phyloP scores from a whole-genome alignment of 2,329 filamentous ascomycete genomes.

The Phaeosphaeria sp. region DNA sequence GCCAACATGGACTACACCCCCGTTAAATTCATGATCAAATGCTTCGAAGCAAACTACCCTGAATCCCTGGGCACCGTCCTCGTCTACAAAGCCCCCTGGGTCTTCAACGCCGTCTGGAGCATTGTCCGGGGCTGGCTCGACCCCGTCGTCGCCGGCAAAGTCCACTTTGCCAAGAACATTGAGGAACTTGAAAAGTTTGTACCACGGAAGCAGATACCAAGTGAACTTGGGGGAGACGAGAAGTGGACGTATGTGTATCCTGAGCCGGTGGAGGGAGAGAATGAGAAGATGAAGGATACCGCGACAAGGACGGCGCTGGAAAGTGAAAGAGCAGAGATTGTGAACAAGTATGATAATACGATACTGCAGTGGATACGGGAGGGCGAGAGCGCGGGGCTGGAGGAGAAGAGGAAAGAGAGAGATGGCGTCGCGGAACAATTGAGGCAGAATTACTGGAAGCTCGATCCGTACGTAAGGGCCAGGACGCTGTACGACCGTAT shows the following conservation, averaged over 20 bases:
- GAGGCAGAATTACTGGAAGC: slow-evolving; percentile 80
- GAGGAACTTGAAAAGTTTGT: slow-evolving; percentile 83
- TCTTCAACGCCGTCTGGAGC: slow-evolving; percentile 97
- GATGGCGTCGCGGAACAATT: slow-evolving; percentile 68
- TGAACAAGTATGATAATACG: slow-evolving; percentile 74
- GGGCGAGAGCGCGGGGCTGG: slow-evolving; percentile 49
- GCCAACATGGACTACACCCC: slow-evolving; percentile 98
- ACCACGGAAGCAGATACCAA: slow-evolving; percentile 71
- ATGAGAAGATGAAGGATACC: slow-evolving; percentile 71
- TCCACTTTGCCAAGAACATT: slow-evolving; percentile 86
- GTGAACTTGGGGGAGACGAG: slow-evolving; percentile 86
- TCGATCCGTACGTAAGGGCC: slow-evolving; percentile 87
- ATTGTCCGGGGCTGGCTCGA: slow-evolving; percentile 97
- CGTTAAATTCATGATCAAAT: slow-evolving; percentile 99
- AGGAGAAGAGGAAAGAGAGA: slow-evolving; percentile 64
- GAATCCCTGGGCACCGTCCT: slow-evolving; percentile 89
- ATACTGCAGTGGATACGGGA: slow-evolving; percentile 78
- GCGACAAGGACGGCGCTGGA: slow-evolving; percentile 69
- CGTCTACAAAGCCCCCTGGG: slow-evolving; percentile 95
- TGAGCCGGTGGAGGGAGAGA: slow-evolving; percentile 79
- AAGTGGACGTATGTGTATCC: slow-evolving; percentile 83
- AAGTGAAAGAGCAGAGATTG: slow-evolving; percentile 68
- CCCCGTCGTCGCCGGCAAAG: slow-evolving; percentile 91
- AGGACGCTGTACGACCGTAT: slow-evolving; percentile 83
- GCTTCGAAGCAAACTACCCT: slow-evolving; percentile 98